Base-by-base conservation (phyloP, 2,329 filamentous ascomycete species). In the Penicillium concentricum region DNA sequence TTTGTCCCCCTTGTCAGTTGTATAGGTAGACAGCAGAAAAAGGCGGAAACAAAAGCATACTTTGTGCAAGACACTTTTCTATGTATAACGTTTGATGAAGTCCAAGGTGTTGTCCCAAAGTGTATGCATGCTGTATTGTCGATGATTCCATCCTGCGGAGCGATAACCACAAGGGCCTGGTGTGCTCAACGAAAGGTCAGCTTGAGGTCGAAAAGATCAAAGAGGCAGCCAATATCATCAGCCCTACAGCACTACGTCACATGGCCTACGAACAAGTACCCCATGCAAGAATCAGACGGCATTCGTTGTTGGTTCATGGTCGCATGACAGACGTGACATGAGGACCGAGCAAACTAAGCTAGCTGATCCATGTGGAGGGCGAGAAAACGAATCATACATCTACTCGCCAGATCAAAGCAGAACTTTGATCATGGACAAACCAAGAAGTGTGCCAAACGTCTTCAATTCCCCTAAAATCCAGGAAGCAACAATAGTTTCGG, bases 301-400 rank as follows among this genome's bases (percentile, higher is more conserved):
- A 66, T 64, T 61, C 58, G 63, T 69, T 66, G 61, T 69, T 66
- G 61, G 59, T 61, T 71, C 69, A 67, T 71, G 65, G 62, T 72
- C 68, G 65, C 67, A 69, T 71, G 63, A 64, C 61, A 65, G 65
- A 70, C 65, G 64, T 66, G 58, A 59, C 64, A 67, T 61, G 58
- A 64, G 58, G 67, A 54, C 65, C 68, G 65, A 69, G 68, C 72
- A 74, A 45, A 68, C 70, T 71, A 67, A 61, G 65, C 70, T 69
- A 63, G 57, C 66, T 51, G 57, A 59, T 42, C 60, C 58, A 62
- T 53, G 46, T 51, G 60, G 48, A 50, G 57, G 52, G 51, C 51
- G 34, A 54, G 51, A 63, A 56, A 65, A 61, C 62, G 64, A 65
- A 65, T 62, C 60, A 65, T 63, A 67, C 60, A 67, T 58, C 62